These are phyloP conservation scores for Purpureocillium takamizusanense DNA, from an alignment of 2,329 filamentous ascomycete species.

Conservation along the genomic window DNA sequence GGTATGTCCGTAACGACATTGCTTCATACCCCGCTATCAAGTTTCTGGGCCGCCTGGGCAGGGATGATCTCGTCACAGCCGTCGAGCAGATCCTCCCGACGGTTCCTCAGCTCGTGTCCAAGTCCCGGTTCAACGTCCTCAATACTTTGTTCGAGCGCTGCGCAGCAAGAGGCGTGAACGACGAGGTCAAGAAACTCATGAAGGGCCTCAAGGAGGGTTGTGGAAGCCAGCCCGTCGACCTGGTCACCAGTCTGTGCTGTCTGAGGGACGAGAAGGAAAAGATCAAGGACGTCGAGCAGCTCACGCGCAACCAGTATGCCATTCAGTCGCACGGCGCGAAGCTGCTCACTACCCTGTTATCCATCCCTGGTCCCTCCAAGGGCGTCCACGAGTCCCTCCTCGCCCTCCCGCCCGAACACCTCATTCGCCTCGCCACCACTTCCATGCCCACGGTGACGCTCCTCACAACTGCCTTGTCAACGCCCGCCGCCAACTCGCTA, in stretches of 20 bases:
- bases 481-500: constrained; percentile 36
- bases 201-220: constrained; percentile 39
- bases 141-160: constrained; percentile 79
- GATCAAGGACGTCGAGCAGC: constrained; percentile 25
- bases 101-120: constrained; percentile 62
- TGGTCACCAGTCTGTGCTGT: constrained; percentile 41
- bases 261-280: constrained; percentile 27
- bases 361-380: constrained; percentile 60
- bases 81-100: constrained; percentile 64
- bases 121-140: constrained; percentile 70
- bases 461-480: constrained; percentile 39
- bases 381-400: constrained; percentile 67
- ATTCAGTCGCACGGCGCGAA: constrained; percentile 65
- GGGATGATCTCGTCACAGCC: constrained; percentile 72
- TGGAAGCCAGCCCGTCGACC: constrained; percentile 34
- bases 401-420: constrained; percentile 43
- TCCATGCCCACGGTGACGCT: constrained; percentile 40
- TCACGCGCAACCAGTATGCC: constrained; percentile 47
- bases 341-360: constrained; percentile 70
- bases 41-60: constrained; percentile 74
- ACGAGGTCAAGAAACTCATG: constrained; percentile 39
- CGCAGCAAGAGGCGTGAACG: constrained; percentile 52
- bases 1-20: constrained; percentile 79
- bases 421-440: constrained; percentile 54
- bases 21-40: constrained; percentile 81